Percentiles rank a stretch among this genome's conserved stretches.
phyloP scores from a whole-genome alignment of 176 grass and related monocot species.

The Raddia distichophylla region DNA sequence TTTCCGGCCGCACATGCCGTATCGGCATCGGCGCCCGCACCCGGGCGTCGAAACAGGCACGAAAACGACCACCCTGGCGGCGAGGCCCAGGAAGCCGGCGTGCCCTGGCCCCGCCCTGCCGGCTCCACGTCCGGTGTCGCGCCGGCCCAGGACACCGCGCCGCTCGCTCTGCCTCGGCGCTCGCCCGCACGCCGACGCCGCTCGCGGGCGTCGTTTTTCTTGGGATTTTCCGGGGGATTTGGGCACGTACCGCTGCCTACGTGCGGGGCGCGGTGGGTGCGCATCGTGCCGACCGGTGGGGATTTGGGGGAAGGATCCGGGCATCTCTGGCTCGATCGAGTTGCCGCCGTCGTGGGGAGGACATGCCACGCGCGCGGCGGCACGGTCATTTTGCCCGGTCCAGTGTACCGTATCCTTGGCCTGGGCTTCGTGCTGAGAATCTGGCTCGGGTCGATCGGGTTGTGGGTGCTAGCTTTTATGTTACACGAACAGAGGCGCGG shows the following conservation, averaged over 20 bases:
- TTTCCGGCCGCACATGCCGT: constrained; percentile 37
- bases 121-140: constrained; percentile 43
- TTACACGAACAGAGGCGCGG: background rate
- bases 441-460: constrained; percentile 16
- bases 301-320: background rate
- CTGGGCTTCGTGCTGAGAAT: constrained; percentile 11
- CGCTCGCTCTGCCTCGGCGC: background rate
- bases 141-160: constrained; percentile 32
- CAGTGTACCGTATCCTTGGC: constrained; percentile 32
- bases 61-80: background rate
- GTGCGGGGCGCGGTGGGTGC: background rate
- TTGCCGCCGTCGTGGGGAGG: constrained; percentile 27
- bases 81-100: background rate
- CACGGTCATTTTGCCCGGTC: background rate
- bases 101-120: constrained; percentile 32
- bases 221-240: background rate
- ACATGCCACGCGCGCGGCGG: background rate
- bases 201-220: background rate
- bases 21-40: constrained; percentile 13
- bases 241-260: background rate
- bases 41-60: constrained; percentile 30
- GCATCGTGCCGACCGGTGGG: constrained; percentile 28
- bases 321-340: background rate
- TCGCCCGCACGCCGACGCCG: constrained; percentile 25
- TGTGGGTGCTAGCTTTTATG: constrained; percentile 4